Evolutionary conservation across 2,329 filamentous ascomycete species (phyloP).

Genomic region (Fusarium sp.): DNA sequence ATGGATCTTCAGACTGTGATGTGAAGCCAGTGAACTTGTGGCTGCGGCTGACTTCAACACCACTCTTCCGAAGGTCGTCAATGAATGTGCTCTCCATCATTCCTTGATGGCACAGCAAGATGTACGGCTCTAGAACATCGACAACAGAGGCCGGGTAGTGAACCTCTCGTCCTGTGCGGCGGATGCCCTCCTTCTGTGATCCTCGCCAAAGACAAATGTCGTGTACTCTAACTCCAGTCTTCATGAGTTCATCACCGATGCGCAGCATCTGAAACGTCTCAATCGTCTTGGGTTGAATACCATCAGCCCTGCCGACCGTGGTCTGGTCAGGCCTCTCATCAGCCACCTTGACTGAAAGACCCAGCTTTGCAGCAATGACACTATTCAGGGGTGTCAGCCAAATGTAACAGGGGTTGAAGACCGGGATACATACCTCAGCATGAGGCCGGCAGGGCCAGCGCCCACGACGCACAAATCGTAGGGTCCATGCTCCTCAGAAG

Average conservation of each 20-base stretch:
- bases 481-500: constrained; percentile 29
- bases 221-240: constrained; percentile 75
- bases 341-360: constrained; percentile 71
- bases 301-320: constrained; percentile 74
- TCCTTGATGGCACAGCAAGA: constrained; percentile 74
- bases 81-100: constrained; percentile 79
- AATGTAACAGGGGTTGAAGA: background rate
- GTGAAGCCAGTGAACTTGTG: constrained; percentile 69
- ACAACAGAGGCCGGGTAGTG: constrained; percentile 72
- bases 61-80: constrained; percentile 72
- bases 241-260: constrained; percentile 72
- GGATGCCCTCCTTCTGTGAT: constrained; percentile 60
- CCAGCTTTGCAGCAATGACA: constrained; percentile 48
- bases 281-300: constrained; percentile 80
- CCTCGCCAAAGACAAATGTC: constrained; percentile 79
- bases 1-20: constrained; percentile 46
- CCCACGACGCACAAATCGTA: constrained; percentile 63
- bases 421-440: constrained; percentile 52
- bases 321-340: constrained; percentile 77
- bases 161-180: constrained; percentile 70
- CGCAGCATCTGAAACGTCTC: constrained; percentile 80
- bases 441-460: constrained; percentile 65
- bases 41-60: constrained; percentile 70
- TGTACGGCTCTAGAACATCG: constrained; percentile 66
- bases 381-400: constrained; percentile 1